These are phyloP conservation scores for Cystobasidium pallidum DNA, from an alignment of 1,284 basidiomycete species.

Conservation along the genomic window DNA sequence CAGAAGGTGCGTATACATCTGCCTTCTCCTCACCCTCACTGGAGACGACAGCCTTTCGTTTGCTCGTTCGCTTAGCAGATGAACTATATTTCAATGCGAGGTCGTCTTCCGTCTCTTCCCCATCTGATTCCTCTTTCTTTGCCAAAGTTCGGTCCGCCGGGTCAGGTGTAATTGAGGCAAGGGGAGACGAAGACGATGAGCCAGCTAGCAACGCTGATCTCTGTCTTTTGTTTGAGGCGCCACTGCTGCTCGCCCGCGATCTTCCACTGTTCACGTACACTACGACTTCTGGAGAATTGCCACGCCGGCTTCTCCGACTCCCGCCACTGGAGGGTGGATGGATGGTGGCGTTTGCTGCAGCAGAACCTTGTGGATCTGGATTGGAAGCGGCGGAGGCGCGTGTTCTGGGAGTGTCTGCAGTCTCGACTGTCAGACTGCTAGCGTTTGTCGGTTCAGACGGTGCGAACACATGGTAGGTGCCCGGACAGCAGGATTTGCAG, in stretches of 20 bases:
- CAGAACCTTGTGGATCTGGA: neutral
- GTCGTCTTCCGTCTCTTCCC: slow-evolving; percentile 23
- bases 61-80: neutral
- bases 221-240: neutral
- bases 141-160: neutral
- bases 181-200: slow-evolving; percentile 5
- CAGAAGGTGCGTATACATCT: slow-evolving; percentile 22
- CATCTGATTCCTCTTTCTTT: slow-evolving; percentile 20
- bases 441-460: neutral
- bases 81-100: neutral
- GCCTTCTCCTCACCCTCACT: slow-evolving; percentile 17
- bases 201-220: neutral
- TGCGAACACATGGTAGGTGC: neutral
- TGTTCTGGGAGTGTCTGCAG: neutral
- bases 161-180: neutral
- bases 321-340: neutral
- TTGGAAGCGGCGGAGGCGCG: neutral
- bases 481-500: neutral
- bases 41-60: neutral
- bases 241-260: neutral
- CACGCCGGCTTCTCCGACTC: neutral
- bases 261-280: slow-evolving; percentile 19
- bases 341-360: slow-evolving; percentile 4
- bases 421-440: neutral
- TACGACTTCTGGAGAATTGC: slow-evolving; percentile 40